phyloP scores from a whole-genome alignment of 345 rosid species.

The Eucalyptus grandis region DNA sequence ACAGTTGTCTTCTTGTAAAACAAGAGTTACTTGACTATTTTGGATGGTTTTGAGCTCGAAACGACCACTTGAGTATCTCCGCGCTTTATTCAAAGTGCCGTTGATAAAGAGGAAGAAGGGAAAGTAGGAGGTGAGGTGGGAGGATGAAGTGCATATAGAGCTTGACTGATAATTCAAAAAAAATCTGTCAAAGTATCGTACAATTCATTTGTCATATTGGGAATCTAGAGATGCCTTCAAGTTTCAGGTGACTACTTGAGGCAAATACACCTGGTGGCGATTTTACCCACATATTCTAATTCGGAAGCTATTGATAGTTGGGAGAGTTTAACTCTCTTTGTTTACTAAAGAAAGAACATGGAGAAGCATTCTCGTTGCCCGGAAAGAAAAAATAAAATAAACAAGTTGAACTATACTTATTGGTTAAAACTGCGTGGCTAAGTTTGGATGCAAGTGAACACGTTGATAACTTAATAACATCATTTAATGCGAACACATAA shows the following conservation, averaged over 20 bases:
- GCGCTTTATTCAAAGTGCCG: background rate
- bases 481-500: background rate
- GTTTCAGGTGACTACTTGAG: background rate
- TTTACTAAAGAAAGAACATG: background rate
- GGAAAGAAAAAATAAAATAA: too few species aligned
- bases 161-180: background rate
- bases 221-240: background rate
- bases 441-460: background rate
- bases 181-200: background rate
- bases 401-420: too few species aligned
- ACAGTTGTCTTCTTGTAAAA: background rate
- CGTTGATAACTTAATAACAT: too few species aligned
- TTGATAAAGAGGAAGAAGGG: background rate
- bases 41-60: background rate
- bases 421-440: too few species aligned
- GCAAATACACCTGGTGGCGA: background rate
- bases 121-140: background rate
- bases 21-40: background rate
- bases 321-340: background rate
- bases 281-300: background rate
- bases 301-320: background rate
- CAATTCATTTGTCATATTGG: background rate
- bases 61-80: too few species aligned
- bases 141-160: background rate
- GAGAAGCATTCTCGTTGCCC: background rate